Evolutionary conservation across 495 filamentous ascomycete species (phyloP).

Genomic region (Thermothielavioides terrestris): DNA sequence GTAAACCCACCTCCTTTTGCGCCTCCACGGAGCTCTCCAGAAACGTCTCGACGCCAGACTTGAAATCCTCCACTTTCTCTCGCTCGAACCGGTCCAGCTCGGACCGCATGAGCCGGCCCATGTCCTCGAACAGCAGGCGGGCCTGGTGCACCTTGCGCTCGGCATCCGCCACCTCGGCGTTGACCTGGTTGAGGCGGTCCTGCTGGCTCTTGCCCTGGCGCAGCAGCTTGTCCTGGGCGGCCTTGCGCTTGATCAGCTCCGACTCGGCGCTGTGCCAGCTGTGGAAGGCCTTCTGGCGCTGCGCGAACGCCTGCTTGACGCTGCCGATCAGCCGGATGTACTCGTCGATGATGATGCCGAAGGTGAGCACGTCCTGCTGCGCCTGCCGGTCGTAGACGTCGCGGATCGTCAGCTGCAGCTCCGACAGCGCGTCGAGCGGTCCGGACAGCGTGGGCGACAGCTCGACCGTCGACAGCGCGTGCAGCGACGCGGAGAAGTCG

Average conservation of each 20-base stretch:
- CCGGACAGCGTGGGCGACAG: constrained; percentile 79
- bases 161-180: constrained; percentile 85
- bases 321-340: constrained; percentile 93
- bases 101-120: constrained; percentile 83
- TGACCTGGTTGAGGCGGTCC: constrained; percentile 82
- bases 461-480: constrained; percentile 80
- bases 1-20: constrained; percentile 93
- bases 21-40: constrained; percentile 93
- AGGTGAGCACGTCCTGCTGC: constrained; percentile 89
- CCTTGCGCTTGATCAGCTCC: constrained; percentile 77
- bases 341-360: constrained; percentile 96
- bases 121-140: constrained; percentile 87
- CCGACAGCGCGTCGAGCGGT: constrained; percentile 81
- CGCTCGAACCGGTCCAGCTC: constrained; percentile 92
- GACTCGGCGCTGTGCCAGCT: constrained; percentile 84
- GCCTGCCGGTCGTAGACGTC: constrained; percentile 95
- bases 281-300: constrained; percentile 91
- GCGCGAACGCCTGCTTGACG: constrained; percentile 82
- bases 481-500: constrained; percentile 87
- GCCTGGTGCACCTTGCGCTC: constrained; percentile 91
- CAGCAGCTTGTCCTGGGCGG: constrained; percentile 82
- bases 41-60: constrained; percentile 94
- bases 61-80: constrained; percentile 99
- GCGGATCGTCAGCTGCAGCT: constrained; percentile 84
- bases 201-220: constrained; percentile 91